phyloP scores from a whole-genome alignment of 1,284 basidiomycete species.

The Austroboletus niveus region DNA sequence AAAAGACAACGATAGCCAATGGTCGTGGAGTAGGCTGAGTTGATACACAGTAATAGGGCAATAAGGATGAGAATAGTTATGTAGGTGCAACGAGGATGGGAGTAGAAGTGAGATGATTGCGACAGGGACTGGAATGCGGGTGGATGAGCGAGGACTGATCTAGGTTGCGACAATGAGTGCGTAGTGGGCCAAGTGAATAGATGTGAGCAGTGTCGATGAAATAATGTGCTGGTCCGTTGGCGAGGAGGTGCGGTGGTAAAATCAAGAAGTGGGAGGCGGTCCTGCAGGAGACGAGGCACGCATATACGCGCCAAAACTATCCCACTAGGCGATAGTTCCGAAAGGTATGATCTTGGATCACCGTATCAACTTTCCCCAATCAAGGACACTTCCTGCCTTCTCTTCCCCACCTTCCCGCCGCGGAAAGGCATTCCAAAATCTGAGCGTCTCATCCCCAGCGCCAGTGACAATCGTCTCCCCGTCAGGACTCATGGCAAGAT shows the following conservation, averaged over 20 bases:
- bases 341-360: slow-evolving; percentile 7
- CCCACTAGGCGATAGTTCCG: background rate
- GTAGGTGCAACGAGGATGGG: slow-evolving; percentile 14
- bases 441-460: slow-evolving; percentile 94
- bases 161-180: slow-evolving; percentile 22
- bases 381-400: slow-evolving; percentile 39
- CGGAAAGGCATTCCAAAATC: slow-evolving; percentile 96
- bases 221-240: slow-evolving; percentile 19
- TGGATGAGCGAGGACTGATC: slow-evolving; percentile 24
- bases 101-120: slow-evolving; percentile 13
- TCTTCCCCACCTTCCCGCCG: slow-evolving; percentile 50
- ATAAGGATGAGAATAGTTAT: slow-evolving; percentile 31
- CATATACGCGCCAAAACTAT: slow-evolving; percentile 7
- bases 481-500: slow-evolving; percentile 95
- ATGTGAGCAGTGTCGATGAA: slow-evolving; percentile 27
- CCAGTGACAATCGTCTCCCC: slow-evolving; percentile 98
- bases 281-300: background rate
- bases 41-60: slow-evolving; percentile 25
- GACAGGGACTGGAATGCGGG: slow-evolving; percentile 16
- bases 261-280: background rate
- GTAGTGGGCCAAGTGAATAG: slow-evolving; percentile 15
- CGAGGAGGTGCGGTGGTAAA: slow-evolving; percentile 1
- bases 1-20: slow-evolving; percentile 2
- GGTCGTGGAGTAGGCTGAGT: slow-evolving; percentile 18
- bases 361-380: slow-evolving; percentile 30